Conservation (phyloP, 192 early-diverging fungal species). For the Chytriomyces sp. region DNA sequence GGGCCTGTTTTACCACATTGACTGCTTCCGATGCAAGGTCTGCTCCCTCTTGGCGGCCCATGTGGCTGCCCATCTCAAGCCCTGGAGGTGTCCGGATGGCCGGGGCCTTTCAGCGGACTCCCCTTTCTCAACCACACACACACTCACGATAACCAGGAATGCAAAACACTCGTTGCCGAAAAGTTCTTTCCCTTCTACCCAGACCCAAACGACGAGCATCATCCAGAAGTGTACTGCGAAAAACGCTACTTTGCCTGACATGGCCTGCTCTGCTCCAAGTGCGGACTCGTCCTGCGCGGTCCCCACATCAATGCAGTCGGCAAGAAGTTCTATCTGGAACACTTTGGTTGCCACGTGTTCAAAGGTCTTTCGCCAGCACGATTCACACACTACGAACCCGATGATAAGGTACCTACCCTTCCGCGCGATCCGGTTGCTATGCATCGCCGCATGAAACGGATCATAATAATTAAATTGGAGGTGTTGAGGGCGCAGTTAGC, state of each 20-base stretch:
- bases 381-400: conserved; percentile 96
- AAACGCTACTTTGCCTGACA: conserved; percentile 85
- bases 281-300: conserved; percentile 83
- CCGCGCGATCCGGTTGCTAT: too few species aligned
- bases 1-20: conserved; percentile 82
- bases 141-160: too few species aligned
- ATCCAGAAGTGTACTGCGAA: conserved; percentile 70
- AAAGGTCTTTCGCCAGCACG: conserved; percentile 90
- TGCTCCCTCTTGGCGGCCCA: conserved; percentile 24
- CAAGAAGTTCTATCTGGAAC: conserved; percentile 93
- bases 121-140: conserved; percentile 30
- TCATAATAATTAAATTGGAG: too few species aligned
- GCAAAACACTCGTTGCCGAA: conserved; percentile 73
- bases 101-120: neutral
- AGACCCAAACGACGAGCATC: neutral
- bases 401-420: conserved; percentile 74
- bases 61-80: neutral
- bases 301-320: conserved; percentile 91
- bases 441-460: too few species aligned
- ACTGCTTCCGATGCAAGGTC: conserved; percentile 96
- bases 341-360: conserved; percentile 94
- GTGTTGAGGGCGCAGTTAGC: too few species aligned
- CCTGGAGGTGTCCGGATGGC: neutral
- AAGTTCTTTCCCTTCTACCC: conserved; percentile 80
- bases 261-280: conserved; percentile 82